Conservation (phyloP, 352 stramenopile genomes). For the Phytophthora pini region DNA sequence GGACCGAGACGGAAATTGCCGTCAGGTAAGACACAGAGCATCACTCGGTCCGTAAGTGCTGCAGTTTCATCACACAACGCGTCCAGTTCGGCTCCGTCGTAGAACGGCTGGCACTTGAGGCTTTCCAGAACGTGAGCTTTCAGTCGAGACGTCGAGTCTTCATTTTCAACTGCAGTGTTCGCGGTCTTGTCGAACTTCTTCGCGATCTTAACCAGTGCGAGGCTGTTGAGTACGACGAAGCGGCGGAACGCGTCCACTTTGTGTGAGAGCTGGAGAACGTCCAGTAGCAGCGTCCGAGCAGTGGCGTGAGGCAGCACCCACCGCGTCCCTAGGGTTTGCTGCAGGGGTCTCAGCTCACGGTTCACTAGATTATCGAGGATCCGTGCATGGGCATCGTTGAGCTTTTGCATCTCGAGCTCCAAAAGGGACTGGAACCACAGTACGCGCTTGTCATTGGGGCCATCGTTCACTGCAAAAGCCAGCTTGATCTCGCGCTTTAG, state of each 20-base stretch:
- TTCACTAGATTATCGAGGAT: slow-evolving; percentile 63
- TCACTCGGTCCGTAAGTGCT: slow-evolving; percentile 66
- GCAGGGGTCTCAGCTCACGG: slow-evolving; percentile 45
- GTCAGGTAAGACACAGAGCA: slow-evolving; percentile 74
- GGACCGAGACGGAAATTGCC: slow-evolving; percentile 65
- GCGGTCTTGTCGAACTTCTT: slow-evolving; percentile 84
- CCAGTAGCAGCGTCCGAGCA: slow-evolving; percentile 58
- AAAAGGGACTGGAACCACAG: slow-evolving; percentile 44
- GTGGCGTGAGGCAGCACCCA: slow-evolving; percentile 67
- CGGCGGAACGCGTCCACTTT: slow-evolving; percentile 76
- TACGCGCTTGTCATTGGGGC: slow-evolving; percentile 2
- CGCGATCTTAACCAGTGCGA: slow-evolving; percentile 82
- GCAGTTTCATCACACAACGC: slow-evolving; percentile 53
- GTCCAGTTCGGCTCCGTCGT: slow-evolving; percentile 64
- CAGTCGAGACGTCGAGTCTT: slow-evolving; percentile 25
- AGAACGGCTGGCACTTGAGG: slow-evolving; percentile 72
- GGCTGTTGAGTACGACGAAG: slow-evolving; percentile 81
- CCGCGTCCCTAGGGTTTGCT: slow-evolving; percentile 49
- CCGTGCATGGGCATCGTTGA: slow-evolving; percentile 63
- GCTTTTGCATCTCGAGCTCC: slow-evolving; percentile 55
- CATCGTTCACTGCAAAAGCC: slow-evolving; percentile 19
- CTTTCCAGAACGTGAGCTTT: slow-evolving; percentile 53
- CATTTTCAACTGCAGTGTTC: slow-evolving; percentile 12
- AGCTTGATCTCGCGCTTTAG: slow-evolving; percentile 75
- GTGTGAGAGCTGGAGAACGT: slow-evolving; percentile 66